Conservation (phyloP, 2,329 filamentous ascomycete species). For the Albifimbria verrucaria region DNA sequence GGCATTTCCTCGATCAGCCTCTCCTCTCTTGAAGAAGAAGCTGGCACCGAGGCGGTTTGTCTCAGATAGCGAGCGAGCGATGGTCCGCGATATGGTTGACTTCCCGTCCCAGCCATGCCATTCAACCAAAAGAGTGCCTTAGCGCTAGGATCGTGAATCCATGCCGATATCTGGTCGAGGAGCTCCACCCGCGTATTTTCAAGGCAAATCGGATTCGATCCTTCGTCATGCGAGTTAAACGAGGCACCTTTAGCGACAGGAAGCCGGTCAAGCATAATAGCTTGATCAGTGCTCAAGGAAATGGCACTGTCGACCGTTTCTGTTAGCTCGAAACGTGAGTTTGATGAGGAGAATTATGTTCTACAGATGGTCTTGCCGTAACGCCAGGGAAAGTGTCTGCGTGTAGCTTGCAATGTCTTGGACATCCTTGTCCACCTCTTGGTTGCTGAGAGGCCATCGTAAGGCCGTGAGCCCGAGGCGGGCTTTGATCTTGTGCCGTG, state of each 20-base stretch:
- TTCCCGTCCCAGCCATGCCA: too few relatives aligned
- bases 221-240: constrained; percentile 29
- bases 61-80: too few relatives aligned
- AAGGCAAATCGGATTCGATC: constrained; percentile 26
- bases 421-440: too few relatives aligned
- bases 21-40: too few relatives aligned
- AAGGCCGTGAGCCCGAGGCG: background rate
- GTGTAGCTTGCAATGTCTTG: constrained; percentile 2
- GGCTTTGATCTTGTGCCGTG: background rate
- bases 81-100: too few relatives aligned
- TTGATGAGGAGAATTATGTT: background rate
- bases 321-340: constrained; percentile 8
- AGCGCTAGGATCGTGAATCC: too few relatives aligned
- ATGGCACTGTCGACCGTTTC: background rate
- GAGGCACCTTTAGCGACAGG: constrained; percentile 14
- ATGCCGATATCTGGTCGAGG: too few relatives aligned
- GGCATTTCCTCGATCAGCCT: constrained; percentile 29
- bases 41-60: too few relatives aligned
- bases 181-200: constrained; percentile 26
- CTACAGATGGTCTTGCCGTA: constrained; percentile 1
- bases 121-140: too few relatives aligned
- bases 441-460: background rate
- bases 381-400: background rate
- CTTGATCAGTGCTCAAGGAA: constrained; percentile 16
- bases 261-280: constrained; percentile 16